phyloP scores from a whole-genome alignment of 805 yeast genomes.

The Cyberlindnera veronae region DNA sequence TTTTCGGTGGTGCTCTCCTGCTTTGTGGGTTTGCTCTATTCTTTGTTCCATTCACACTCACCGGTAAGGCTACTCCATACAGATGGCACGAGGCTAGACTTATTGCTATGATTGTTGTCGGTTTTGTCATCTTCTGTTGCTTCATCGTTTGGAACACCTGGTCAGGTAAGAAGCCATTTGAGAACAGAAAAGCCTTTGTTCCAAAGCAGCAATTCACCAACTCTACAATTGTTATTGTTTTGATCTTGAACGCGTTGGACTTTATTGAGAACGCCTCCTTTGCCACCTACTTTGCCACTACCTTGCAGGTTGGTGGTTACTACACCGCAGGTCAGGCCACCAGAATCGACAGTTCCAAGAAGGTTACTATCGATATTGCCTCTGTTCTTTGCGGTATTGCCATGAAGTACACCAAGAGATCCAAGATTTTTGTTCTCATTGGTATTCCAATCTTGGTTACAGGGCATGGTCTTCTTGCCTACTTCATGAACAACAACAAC shows the following conservation, averaged over 20 bases:
- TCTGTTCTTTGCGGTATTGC: constrained; percentile 27
- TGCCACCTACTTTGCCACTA: constrained; percentile 26
- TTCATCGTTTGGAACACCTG: constrained; percentile 26
- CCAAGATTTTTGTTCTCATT: constrained; percentile 25
- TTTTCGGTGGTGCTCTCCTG: constrained; percentile 24
- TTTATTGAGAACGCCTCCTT: constrained; percentile 27
- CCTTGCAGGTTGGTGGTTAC: constrained; percentile 30
- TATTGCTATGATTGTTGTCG: constrained; percentile 29
- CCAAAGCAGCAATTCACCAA: constrained; percentile 25
- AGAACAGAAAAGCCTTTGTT: constrained; percentile 25
- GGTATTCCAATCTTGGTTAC: constrained; percentile 25
- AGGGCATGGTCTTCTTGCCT: constrained; percentile 28
- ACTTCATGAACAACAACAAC: constrained; percentile 24
- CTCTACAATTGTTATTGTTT: constrained; percentile 20
- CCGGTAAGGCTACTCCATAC: constrained; percentile 24
- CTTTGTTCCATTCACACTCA: constrained; percentile 29
- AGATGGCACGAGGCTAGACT: constrained; percentile 23
- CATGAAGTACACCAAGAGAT: constrained; percentile 30
- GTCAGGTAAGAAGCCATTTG: constrained; percentile 8
- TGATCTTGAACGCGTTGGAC: constrained; percentile 25
- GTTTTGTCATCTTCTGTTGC: constrained; percentile 18
- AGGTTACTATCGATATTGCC: constrained; percentile 27
- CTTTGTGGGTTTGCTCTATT: constrained; percentile 24
- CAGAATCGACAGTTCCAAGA: constrained; percentile 31
- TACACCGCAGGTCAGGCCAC: constrained; percentile 29